These are phyloP conservation scores for Ceriops decandra DNA, from an alignment of 345 rosid genomes.

Conservation along the genomic window DNA sequence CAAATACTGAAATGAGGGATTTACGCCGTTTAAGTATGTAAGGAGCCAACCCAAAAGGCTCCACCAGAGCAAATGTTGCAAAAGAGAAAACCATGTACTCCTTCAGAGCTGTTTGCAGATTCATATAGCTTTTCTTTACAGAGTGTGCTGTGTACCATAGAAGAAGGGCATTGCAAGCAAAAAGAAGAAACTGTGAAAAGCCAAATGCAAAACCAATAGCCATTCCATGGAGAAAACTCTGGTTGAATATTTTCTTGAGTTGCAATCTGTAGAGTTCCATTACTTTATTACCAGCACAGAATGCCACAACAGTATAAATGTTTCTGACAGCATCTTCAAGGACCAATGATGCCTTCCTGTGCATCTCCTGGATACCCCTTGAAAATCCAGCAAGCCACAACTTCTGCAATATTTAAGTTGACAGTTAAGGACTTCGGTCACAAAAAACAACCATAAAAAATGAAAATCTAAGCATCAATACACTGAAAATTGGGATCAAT, in stretches of 20 bases:
- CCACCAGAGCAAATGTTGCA: slow-evolving; percentile 97
- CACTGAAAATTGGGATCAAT: neutral
- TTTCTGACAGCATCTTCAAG: slow-evolving; percentile 99
- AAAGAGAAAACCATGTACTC: slow-evolving; percentile 98
- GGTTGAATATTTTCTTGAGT: slow-evolving; percentile 66
- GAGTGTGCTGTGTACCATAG: slow-evolving; percentile 87
- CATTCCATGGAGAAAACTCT: slow-evolving; percentile 93
- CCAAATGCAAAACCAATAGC: slow-evolving; percentile 96
- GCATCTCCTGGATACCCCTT: slow-evolving; percentile 99
- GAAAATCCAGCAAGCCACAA: slow-evolving; percentile 99
- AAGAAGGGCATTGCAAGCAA: slow-evolving; percentile 96
- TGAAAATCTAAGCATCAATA: neutral
- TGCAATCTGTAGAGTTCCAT: slow-evolving; percentile 96
- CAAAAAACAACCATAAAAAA: neutral
- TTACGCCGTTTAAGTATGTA: slow-evolving; percentile 89
- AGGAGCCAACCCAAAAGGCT: slow-evolving; percentile 99
- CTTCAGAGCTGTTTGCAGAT: slow-evolving; percentile 72
- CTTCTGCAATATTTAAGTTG: slow-evolving; percentile 56
- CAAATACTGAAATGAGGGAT: slow-evolving; percentile 91
- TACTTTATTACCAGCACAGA: slow-evolving; percentile 98
- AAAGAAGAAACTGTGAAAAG: slow-evolving; percentile 97
- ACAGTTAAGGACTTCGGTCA: slow-evolving; percentile 7
- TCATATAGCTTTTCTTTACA: slow-evolving; percentile 43
- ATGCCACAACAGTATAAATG: slow-evolving; percentile 98
- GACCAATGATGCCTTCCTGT: slow-evolving; percentile 94